phyloP scores from a whole-genome alignment of 1,139 yeast genomes.

The Saccharomyces hybrid region DNA sequence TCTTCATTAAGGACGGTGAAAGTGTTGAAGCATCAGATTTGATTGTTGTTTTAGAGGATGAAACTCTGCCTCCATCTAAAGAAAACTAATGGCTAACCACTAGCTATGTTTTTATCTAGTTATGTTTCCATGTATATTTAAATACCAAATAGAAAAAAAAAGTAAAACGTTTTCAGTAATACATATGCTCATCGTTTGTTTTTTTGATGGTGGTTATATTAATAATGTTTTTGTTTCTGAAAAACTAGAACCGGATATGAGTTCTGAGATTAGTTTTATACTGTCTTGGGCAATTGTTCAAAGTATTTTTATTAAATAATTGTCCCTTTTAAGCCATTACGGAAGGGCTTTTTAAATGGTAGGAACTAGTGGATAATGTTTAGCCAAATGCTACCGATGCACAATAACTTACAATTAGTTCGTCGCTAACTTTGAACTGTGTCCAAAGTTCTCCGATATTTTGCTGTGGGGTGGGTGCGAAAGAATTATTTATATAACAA shows the following conservation, averaged over 20 bases:
- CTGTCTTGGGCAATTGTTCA: background rate
- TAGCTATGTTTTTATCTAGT: background rate
- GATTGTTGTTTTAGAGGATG: constrained; percentile 34
- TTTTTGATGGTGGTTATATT: background rate
- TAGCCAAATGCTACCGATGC: constrained; percentile 32
- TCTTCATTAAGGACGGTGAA: constrained; percentile 80
- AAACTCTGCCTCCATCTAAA: background rate
- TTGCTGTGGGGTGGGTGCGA: constrained; percentile 32
- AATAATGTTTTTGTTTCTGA: background rate
- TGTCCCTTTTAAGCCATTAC: background rate
- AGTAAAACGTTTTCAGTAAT: background rate
- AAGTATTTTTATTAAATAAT: background rate
- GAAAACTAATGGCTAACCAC: background rate
- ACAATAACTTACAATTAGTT: constrained; percentile 30
- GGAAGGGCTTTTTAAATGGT: background rate
- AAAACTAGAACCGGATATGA: background rate
- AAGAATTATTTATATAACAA: constrained; percentile 31
- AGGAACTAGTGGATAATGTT: background rate
- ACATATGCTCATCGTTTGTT: background rate
- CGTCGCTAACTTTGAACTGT: constrained; percentile 28
- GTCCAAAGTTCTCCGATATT: constrained; percentile 29
- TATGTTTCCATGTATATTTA: background rate
- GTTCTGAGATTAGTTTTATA: background rate
- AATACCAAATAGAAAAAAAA: background rate
- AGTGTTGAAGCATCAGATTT: constrained; percentile 91